A percentile compares a stretch with the other conserved stretches of the same genome.
These are phyloP conservation scores for Monosporascus sp. DNA, from an alignment of 2,329 filamentous ascomycete species.

Conservation along the genomic window DNA sequence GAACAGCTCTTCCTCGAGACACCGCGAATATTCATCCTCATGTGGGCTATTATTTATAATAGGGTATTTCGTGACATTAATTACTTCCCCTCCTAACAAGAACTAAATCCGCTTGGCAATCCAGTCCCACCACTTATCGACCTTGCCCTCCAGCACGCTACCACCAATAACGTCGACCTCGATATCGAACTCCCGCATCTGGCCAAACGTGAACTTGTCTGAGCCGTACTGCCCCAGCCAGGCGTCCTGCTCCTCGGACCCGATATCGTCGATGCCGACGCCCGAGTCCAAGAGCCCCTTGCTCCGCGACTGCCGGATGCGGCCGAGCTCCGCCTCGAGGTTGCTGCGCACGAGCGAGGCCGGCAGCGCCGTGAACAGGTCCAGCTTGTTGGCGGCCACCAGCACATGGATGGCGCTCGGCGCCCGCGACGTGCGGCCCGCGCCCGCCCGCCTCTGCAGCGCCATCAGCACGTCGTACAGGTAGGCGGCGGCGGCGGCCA, in stretches of 20 bases:
- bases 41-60: too few relatives aligned
- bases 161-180: conserved; percentile 74
- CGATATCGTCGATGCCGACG: conserved; percentile 58
- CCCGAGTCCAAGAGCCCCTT: conserved; percentile 81
- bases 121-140: conserved; percentile 88
- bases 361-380: conserved; percentile 89
- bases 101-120: conserved; percentile 67
- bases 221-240: conserved; percentile 81
- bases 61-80: background rate
- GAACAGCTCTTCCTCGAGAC: too few relatives aligned
- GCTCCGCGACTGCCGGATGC: conserved; percentile 69
- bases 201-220: conserved; percentile 70
- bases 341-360: conserved; percentile 67
- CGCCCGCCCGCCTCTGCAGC: conserved; percentile 68
- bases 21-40: too few relatives aligned
- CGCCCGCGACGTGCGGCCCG: conserved; percentile 50
- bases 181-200: conserved; percentile 80
- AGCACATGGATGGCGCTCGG: conserved; percentile 66
- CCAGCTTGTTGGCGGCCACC: conserved; percentile 90
- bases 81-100: background rate
- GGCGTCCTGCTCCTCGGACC: conserved; percentile 69
- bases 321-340: conserved; percentile 76
- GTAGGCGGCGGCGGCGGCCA: conserved; percentile 74
- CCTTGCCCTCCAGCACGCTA: conserved; percentile 63
- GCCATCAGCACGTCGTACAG: conserved; percentile 83